These are phyloP conservation scores for Penicillium sp. DNA, from an alignment of 2,329 filamentous ascomycete genomes.

Conservation along the genomic window DNA sequence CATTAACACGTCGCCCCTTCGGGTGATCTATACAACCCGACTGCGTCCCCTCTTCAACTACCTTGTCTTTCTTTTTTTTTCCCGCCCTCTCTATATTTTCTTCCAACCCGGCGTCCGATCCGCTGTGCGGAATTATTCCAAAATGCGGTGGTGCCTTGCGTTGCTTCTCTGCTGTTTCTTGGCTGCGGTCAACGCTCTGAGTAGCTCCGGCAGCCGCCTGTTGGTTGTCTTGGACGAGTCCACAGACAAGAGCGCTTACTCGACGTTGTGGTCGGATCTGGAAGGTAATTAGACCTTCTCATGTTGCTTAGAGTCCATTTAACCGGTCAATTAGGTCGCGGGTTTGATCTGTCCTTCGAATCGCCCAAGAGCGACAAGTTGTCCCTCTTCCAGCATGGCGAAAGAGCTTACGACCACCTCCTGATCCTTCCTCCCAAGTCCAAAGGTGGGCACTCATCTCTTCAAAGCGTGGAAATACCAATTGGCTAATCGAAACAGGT, in stretches of 20 bases:
- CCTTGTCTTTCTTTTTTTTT: slow-evolving; percentile 16
- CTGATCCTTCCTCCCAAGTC: slow-evolving; percentile 84
- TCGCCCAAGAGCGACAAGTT: slow-evolving; percentile 79
- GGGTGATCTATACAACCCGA: slow-evolving; percentile 27
- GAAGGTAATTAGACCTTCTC: slow-evolving; percentile 40
- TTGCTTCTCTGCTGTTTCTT: slow-evolving; percentile 66
- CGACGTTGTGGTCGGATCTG: slow-evolving; percentile 65
- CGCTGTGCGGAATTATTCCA: slow-evolving; percentile 44
- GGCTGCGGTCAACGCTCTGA: slow-evolving; percentile 64
- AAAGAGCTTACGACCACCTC: slow-evolving; percentile 87
- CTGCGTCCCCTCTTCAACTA: slow-evolving; percentile 19
- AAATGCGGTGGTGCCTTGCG: slow-evolving; percentile 75
- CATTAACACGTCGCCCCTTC: slow-evolving; percentile 49
- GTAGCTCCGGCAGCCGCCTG: slow-evolving; percentile 75
- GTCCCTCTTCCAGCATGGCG: slow-evolving; percentile 80
- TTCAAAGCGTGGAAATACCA: slow-evolving; percentile 11
- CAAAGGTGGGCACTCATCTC: slow-evolving; percentile 65
- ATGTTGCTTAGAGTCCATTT: neutral
- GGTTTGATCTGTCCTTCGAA: slow-evolving; percentile 77
- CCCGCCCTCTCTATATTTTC: slow-evolving; percentile 17
- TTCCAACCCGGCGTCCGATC: slow-evolving; percentile 26
- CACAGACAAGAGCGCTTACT: slow-evolving; percentile 78
- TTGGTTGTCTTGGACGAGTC: slow-evolving; percentile 84
- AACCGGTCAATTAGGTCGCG: slow-evolving; percentile 58
- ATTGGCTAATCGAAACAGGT: slow-evolving; percentile 54